Base-by-base conservation (phyloP, 2,329 filamentous ascomycete species). In the Hypoxylon sp. region DNA sequence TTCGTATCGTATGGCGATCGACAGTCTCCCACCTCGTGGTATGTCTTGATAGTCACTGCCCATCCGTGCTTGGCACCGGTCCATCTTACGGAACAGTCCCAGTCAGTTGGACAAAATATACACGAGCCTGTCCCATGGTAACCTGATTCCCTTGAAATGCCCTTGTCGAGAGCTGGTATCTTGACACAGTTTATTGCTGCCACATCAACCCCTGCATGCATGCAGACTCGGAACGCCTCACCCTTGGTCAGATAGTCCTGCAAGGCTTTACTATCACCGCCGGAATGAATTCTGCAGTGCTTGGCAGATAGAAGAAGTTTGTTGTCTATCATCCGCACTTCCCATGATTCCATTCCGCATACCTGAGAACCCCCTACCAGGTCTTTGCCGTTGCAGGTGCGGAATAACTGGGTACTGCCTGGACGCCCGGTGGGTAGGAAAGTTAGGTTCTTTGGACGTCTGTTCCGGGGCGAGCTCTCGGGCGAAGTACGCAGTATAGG, bases 21-120 rank as follows among this genome's bases (percentile, higher is more conserved):
- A 6, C 35, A 48, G 16, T 16, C n/a, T 3, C 44, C 35, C 15
- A 48, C 15, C 11, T 48, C 16, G 34, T 48, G 35, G 12, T 48
- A 48, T 13, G 44, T 34, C 29, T n/a, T 40, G n/a, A 41, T 11
- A 2, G 27, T 34, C 5, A 27, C 7, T 20, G 34, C 16, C 35
- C 35, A 34, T 11, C 35, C 44, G 21, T 32, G 5, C 19, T 5
- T 3, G 5, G 12, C n/a, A 15, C 11, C 11, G 7, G 29, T 17
- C 35, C 27, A 48, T 15, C 35, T 29, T 4, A 48, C 8, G n/a
- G 35, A 34, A 16, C 6, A 7, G n/a, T 48, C 44, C 35, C 35
- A 40, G 15, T 48, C 44, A 5, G 35, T 40, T 6, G 27, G 15
- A 23, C 44, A 40, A 7, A 15, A 34, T 2, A 7, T 26, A 13